These are phyloP conservation scores for Boletales sp. DNA, from an alignment of 768 basidiomycete species.

Conservation along the genomic window DNA sequence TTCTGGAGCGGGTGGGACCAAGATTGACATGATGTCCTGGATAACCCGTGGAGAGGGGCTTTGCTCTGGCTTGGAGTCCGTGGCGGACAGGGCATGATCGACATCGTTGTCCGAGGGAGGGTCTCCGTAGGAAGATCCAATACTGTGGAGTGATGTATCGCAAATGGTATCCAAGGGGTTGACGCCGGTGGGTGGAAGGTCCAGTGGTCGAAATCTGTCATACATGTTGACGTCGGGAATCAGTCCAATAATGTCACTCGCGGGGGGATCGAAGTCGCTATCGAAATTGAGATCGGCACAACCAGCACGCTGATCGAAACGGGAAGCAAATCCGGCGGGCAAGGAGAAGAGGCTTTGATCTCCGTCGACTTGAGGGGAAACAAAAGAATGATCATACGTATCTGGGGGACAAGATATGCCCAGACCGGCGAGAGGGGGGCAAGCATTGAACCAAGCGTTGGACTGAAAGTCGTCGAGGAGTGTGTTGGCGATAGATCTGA, in stretches of 20 bases:
- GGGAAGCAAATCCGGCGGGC: background rate
- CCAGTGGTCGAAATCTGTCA: slow-evolving; percentile 15
- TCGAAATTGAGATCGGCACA: slow-evolving; percentile 4
- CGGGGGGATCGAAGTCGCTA: slow-evolving; percentile 6
- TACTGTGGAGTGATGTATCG: background rate
- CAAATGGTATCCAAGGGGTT: slow-evolving; percentile 39
- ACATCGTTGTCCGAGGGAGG: background rate
- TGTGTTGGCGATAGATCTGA: slow-evolving; percentile 11
- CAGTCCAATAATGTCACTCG: slow-evolving; percentile 19
- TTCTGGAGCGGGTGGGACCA: slow-evolving; percentile 17
- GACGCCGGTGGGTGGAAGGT: slow-evolving; percentile 26
- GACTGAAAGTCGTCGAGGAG: slow-evolving; percentile 28
- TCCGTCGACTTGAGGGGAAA: slow-evolving; percentile 6
- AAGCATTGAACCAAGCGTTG: slow-evolving; percentile 21
- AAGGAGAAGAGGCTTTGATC: background rate
- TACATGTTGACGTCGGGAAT: slow-evolving; percentile 37
- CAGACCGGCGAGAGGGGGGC: slow-evolving; percentile 22
- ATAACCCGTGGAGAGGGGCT: slow-evolving; percentile 28
- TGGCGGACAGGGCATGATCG: background rate
- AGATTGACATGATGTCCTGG: slow-evolving; percentile 30
- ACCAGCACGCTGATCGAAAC: background rate
- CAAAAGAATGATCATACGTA: background rate
- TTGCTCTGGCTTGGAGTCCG: slow-evolving; percentile 3
- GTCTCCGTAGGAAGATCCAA: background rate
- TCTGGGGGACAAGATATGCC: slow-evolving; percentile 18